A percentile compares a stretch with the other conserved stretches of the same genome.
These are phyloP conservation scores for Inonotus hispidus DNA, from an alignment of 1,284 basidiomycete genomes.

Conservation along the genomic window DNA sequence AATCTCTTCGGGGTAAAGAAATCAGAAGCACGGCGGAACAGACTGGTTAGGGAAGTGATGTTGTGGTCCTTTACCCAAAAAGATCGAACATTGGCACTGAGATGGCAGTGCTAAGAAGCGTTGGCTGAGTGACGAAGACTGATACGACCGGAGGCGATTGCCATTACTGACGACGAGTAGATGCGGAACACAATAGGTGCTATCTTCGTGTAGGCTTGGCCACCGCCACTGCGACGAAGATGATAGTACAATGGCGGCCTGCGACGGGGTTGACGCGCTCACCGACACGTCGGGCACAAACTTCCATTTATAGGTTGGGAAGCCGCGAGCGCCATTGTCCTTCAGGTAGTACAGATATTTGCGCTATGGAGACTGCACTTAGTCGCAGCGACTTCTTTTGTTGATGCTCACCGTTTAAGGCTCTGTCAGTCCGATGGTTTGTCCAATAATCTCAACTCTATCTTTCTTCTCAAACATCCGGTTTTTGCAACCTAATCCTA, in stretches of 20 bases:
- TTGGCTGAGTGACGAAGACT: neutral
- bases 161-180: constrained; percentile 12
- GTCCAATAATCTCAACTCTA: constrained; percentile 16
- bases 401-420: constrained; percentile 13
- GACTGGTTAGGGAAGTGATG: constrained; percentile 18
- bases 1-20: constrained; percentile 2
- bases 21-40: neutral
- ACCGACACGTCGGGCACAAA: constrained; percentile 8
- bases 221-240: neutral
- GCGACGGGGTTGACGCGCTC: constrained; percentile 5
- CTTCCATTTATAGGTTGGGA: constrained; percentile 9
- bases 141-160: constrained; percentile 10
- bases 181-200: constrained; percentile 15
- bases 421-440: constrained; percentile 10
- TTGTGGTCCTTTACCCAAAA: constrained; percentile 4
- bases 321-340: constrained; percentile 14
- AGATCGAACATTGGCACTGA: constrained; percentile 9
- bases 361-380: constrained; percentile 19
- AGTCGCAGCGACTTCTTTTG: constrained; percentile 11
- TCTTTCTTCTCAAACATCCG: constrained; percentile 7
- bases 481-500: neutral
- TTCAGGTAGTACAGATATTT: constrained; percentile 14
- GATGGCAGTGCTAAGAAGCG: neutral
- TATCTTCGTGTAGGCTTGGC: constrained; percentile 18
- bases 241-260: constrained; percentile 12